Evolutionary conservation across 352 stramenopile genomes (phyloP).

Genomic region (Phytopythium helicoides): DNA sequence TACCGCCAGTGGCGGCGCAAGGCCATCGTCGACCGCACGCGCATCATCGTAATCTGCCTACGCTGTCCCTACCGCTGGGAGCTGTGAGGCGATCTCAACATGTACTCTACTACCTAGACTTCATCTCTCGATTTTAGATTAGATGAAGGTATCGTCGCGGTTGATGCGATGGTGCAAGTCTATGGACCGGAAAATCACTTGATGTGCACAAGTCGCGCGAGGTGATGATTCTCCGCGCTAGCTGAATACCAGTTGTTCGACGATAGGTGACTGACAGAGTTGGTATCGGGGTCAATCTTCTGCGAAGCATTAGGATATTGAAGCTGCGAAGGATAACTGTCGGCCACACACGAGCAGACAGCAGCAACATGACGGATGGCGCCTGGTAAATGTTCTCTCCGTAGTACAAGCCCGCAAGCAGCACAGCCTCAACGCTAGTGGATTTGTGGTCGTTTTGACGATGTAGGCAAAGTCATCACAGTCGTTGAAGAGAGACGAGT

Average conservation of each 20-base stretch:
- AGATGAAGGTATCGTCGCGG: too few relatives aligned
- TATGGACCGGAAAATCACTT: too few relatives aligned
- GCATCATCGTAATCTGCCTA: constrained; percentile 80
- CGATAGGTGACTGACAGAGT: neutral
- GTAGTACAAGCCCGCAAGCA: constrained; percentile 23
- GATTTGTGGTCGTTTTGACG: constrained; percentile 8
- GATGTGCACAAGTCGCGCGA: neutral
- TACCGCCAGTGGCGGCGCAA: constrained; percentile 84
- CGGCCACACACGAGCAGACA: constrained; percentile 22
- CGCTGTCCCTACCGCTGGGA: constrained; percentile 80
- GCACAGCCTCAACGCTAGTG: constrained; percentile 13
- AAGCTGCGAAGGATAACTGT: constrained; percentile 22
- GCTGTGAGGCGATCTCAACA: constrained; percentile 29
- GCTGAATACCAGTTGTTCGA: constrained; percentile 9
- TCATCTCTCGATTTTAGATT: too few relatives aligned
- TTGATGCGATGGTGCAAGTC: too few relatives aligned
- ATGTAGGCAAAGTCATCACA: constrained; percentile 23
- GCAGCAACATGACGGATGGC: constrained; percentile 11
- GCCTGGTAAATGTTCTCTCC: constrained; percentile 22
- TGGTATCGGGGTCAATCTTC: constrained; percentile 6
- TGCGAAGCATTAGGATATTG: constrained; percentile 20
- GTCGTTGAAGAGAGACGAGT: constrained; percentile 19
- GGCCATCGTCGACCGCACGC: constrained; percentile 78
- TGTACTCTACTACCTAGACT: neutral
- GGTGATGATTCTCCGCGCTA: constrained; percentile 6